A percentile compares a stretch with the other conserved stretches of the same genome.
Conservation (phyloP, 2,329 filamentous ascomycete genomes). For the Phialophora chinensis region DNA sequence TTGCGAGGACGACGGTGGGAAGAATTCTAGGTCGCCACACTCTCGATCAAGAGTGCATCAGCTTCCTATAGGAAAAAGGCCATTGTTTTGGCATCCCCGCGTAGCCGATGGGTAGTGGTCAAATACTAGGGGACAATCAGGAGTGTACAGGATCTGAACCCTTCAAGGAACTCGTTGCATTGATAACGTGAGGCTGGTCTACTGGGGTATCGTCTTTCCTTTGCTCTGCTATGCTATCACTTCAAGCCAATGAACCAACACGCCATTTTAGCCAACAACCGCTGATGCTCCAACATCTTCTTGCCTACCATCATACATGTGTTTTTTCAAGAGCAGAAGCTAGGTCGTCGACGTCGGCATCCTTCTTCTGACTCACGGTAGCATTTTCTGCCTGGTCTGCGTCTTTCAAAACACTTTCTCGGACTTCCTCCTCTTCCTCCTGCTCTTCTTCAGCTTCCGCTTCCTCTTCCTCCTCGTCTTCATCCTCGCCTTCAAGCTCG, state of each 20-base stretch:
- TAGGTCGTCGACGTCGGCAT: constrained; percentile 81
- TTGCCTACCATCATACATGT: constrained; percentile 17
- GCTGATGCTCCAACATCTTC: background rate
- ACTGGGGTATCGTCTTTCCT: constrained; percentile 15
- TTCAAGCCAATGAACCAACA: constrained; percentile 6
- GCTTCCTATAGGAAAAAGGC: background rate
- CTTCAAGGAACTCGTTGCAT: background rate
- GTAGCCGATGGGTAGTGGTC: background rate
- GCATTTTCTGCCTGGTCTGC: constrained; percentile 70
- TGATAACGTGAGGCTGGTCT: constrained; percentile 11
- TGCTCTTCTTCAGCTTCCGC: constrained; percentile 73
- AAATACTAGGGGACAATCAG: background rate
- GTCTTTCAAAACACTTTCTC: constrained; percentile 73
- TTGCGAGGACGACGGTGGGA: background rate
- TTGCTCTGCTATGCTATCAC: constrained; percentile 11
- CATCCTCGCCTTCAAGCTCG: constrained; percentile 78
- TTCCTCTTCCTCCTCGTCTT: constrained; percentile 72
- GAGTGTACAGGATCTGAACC: background rate
- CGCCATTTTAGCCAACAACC: background rate
- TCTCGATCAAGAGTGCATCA: background rate
- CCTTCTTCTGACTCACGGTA: constrained; percentile 72
- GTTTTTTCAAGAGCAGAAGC: constrained; percentile 78
- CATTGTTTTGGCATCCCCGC: background rate
- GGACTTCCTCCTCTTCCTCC: constrained; percentile 67
- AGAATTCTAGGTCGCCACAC: background rate